phyloP scores from a whole-genome alignment of 148 eudicot species.

The Chenopodium formosanum region DNA sequence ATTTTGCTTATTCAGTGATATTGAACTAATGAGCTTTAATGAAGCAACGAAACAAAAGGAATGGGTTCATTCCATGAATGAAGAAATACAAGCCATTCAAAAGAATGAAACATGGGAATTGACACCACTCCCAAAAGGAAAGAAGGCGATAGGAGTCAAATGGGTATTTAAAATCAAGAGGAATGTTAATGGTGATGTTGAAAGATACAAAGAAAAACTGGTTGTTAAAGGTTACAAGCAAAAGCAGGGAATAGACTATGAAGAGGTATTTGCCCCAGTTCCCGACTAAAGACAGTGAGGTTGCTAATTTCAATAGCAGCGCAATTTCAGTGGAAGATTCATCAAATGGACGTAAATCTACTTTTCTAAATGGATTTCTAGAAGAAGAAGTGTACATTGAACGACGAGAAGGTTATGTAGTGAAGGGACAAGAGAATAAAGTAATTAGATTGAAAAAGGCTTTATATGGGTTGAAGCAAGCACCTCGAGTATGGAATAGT shows the following conservation, averaged over 20 bases:
- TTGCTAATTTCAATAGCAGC: background rate
- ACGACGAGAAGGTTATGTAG: too few species aligned
- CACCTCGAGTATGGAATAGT: too few species aligned
- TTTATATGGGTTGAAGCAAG: background rate
- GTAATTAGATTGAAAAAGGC: background rate
- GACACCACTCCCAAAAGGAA: background rate
- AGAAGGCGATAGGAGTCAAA: background rate
- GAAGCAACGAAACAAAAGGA: background rate
- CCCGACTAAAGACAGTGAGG: background rate
- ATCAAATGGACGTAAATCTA: background rate
- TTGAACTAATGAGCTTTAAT: background rate
- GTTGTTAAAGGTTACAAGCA: background rate
- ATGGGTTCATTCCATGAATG: background rate
- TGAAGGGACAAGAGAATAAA: too few species aligned
- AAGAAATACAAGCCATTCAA: background rate
- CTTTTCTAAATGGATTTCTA: background rate
- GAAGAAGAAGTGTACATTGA: background rate
- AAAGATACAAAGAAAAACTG: background rate
- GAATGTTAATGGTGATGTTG: background rate
- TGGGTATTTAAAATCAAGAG: background rate
- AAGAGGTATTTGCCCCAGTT: background rate
- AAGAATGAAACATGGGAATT: background rate
- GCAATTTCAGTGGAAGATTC: background rate
- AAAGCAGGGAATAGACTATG: background rate
- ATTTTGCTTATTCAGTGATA: background rate